These are phyloP conservation scores for Sabuloglossum arenarium DNA, from an alignment of 495 filamentous ascomycete species.

Conservation along the genomic window DNA sequence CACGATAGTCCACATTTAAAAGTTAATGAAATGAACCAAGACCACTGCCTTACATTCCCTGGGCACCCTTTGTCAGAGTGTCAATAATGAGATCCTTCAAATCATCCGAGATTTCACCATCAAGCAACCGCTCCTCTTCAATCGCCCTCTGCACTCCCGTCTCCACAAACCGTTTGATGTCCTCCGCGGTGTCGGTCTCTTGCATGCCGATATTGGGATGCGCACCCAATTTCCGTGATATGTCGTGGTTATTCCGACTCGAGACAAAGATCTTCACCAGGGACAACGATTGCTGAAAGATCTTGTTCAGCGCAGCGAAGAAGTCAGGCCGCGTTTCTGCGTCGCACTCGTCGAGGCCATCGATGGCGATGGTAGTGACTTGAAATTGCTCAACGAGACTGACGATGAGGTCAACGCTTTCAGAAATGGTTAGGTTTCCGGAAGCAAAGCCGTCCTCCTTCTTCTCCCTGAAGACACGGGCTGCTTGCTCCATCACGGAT, in stretches of 20 bases:
- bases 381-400: slow-evolving; percentile 1
- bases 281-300: slow-evolving; percentile 12
- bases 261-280: slow-evolving; percentile 21
- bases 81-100: not conserved
- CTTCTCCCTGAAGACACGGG: not conserved
- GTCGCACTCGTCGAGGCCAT: slow-evolving; percentile 27
- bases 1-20: no score
- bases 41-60: slow-evolving; percentile 7
- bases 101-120: not conserved
- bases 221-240: slow-evolving; percentile 3
- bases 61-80: not conserved
- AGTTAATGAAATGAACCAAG: not conserved
- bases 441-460: not conserved
- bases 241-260: slow-evolving; percentile 20
- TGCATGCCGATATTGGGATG: slow-evolving; percentile 8
- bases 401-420: not conserved
- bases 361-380: slow-evolving; percentile 20
- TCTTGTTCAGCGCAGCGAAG: slow-evolving; percentile 13
- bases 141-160: slow-evolving; percentile 4
- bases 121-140: not conserved
- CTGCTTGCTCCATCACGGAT: not conserved
- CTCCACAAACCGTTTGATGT: slow-evolving; percentile 7
- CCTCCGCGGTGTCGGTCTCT: slow-evolving; percentile 2
- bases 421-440: not conserved
- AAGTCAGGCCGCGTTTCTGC: slow-evolving; percentile 12